Conservation (phyloP, 768 basidiomycete species). For the Lactarius psammicola region DNA sequence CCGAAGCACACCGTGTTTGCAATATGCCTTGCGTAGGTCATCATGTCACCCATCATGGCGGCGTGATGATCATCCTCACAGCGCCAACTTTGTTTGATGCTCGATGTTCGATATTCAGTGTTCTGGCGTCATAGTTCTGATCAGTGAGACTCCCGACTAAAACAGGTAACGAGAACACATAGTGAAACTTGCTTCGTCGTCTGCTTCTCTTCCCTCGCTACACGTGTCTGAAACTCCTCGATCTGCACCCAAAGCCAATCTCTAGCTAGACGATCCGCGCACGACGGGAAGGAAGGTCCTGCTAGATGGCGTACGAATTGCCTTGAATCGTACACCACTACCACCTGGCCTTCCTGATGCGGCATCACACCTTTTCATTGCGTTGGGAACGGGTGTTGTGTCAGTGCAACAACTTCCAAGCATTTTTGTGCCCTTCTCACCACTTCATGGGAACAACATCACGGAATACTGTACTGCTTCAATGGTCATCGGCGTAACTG, state of each 20-base stretch:
- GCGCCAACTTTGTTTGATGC: neutral
- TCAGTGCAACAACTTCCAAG: neutral
- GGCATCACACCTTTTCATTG: neutral
- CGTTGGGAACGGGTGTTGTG: neutral
- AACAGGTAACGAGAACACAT: neutral
- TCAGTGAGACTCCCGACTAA: neutral
- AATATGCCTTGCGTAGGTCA: neutral
- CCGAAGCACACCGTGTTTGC: neutral
- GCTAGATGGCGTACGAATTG: neutral
- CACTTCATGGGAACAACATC: neutral
- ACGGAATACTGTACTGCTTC: neutral
- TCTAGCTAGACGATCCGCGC: neutral
- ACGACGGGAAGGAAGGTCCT: neutral
- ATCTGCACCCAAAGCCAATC: neutral
- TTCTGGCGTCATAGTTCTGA: neutral
- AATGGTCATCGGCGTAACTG: neutral
- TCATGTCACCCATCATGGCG: neutral
- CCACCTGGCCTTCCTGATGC: neutral
- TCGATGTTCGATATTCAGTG: neutral
- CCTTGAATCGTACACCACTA: too few relatives aligned
- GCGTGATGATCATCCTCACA: too few relatives aligned
- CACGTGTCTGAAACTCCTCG: neutral
- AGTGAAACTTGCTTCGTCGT: neutral
- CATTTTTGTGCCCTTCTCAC: neutral
- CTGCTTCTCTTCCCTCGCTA: neutral